Percentiles rank a stretch among this genome's conserved stretches.
These are phyloP conservation scores for Calonectria honghensis DNA, from an alignment of 2,329 filamentous ascomycete species.

Conservation along the genomic window DNA sequence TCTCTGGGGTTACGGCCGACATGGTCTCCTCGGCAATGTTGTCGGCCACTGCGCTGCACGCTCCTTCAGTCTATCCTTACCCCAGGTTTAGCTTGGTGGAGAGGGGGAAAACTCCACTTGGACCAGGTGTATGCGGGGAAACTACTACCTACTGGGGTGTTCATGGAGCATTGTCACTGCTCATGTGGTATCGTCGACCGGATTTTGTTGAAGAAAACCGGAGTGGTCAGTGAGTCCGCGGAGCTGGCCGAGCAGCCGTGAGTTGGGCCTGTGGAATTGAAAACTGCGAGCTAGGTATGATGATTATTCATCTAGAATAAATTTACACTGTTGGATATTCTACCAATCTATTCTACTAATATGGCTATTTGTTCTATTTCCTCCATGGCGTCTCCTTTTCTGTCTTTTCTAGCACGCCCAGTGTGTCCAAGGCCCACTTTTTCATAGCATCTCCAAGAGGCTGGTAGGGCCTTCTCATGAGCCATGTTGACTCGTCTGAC, in stretches of 20 bases:
- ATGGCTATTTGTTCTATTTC: constrained; percentile 1
- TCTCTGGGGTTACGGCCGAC: constrained; percentile 27
- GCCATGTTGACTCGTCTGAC: constrained; percentile 59
- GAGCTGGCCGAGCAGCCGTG: constrained; percentile 4
- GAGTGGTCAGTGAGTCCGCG: background rate
- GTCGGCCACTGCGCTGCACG: background rate
- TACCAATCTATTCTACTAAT: constrained; percentile 18
- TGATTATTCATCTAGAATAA: background rate
- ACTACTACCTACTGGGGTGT: constrained; percentile 2
- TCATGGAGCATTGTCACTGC: background rate
- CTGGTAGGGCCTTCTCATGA: constrained; percentile 66
- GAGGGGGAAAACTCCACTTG: constrained; percentile 16
- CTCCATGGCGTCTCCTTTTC: constrained; percentile 53
- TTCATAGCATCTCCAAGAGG: constrained; percentile 61
- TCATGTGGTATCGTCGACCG: background rate
- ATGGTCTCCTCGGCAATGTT: constrained; percentile 18
- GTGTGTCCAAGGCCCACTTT: constrained; percentile 65
- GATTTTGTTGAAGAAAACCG: constrained; percentile 2
- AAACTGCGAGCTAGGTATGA: background rate
- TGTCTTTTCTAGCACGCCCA: constrained; percentile 59
- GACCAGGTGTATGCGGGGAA: constrained; percentile 33
- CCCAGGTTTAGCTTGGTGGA: constrained; percentile 21
- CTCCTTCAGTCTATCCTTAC: constrained; percentile 10
- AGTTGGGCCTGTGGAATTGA: background rate
- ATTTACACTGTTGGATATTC: constrained; percentile 3